phyloP scores from a whole-genome alignment of 139 green algal genomes.

The Closterium sp. region DNA sequence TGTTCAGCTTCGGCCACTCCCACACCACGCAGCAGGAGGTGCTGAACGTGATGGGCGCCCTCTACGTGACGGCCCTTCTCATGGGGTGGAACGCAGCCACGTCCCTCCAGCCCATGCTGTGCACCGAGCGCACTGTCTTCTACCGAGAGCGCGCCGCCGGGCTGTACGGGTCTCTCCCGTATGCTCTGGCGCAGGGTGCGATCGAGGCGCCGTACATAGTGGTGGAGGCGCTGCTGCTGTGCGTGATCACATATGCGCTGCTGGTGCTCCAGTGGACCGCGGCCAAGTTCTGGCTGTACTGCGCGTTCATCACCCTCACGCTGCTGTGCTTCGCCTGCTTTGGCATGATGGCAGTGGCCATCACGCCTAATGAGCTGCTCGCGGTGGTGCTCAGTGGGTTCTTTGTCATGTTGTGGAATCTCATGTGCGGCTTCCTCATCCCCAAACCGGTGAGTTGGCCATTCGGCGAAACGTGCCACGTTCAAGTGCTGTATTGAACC shows the following conservation, averaged over 20 bases:
- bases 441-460: neutral
- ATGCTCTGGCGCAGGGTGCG: conserved; percentile 41
- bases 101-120: conserved; percentile 48
- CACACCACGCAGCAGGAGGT: conserved; percentile 4
- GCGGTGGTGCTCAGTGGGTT: neutral
- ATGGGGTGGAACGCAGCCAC: conserved; percentile 53
- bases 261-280: conserved; percentile 13
- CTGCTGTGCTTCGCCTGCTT: conserved; percentile 17
- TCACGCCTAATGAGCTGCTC: conserved; percentile 8
- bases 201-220: conserved; percentile 19
- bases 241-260: conserved; percentile 6
- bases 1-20: conserved; percentile 17
- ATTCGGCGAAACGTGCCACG: neutral
- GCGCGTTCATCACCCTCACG: conserved; percentile 17
- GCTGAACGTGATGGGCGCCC: conserved; percentile 48
- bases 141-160: conserved; percentile 49
- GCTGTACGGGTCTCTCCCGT: conserved; percentile 53
- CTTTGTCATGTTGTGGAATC: no score
- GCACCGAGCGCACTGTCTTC: conserved; percentile 47
- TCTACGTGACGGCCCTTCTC: conserved; percentile 56
- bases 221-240: neutral
- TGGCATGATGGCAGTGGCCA: conserved; percentile 9
- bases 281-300: conserved; percentile 13
- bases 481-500: no score
- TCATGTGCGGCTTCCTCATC: no score